phyloP scores from a whole-genome alignment of 2,329 filamentous ascomycete species.

The Penicillium rolfsii region DNA sequence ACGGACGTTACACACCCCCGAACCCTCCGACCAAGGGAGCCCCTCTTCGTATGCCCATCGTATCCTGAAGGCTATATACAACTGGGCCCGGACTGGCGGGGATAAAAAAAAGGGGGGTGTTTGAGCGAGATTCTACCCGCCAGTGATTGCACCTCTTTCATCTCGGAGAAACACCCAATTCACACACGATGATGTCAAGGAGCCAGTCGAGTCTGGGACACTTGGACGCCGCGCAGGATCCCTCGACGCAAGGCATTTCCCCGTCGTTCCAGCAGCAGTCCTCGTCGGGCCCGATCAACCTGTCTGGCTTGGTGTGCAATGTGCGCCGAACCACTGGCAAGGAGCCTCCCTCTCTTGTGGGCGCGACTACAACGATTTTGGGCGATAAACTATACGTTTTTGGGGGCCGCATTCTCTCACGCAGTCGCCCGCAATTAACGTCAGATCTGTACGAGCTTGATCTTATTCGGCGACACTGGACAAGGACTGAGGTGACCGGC shows the following conservation, averaged over 20 bases:
- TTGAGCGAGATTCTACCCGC: not conserved
- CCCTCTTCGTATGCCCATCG: constrained; percentile 5
- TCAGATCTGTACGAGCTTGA: constrained; percentile 93
- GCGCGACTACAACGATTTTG: constrained; percentile 90
- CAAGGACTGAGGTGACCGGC: constrained; percentile 79
- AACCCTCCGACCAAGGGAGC: not conserved
- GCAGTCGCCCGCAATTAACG: constrained; percentile 80
- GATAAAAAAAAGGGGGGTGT: constrained; percentile 5
- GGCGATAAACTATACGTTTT: constrained; percentile 98
- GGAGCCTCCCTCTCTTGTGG: constrained; percentile 88
- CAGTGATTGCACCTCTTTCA: constrained; percentile 2
- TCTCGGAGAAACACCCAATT: constrained; percentile 12
- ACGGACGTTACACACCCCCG: constrained; percentile 13
- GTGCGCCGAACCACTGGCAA: constrained; percentile 82
- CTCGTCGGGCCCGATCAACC: constrained; percentile 56
- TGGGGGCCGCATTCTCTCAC: constrained; percentile 83
- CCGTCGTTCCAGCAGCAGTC: constrained; percentile 36
- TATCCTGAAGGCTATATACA: not conserved
- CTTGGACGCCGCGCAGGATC: constrained; percentile 38
- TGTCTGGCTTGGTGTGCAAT: constrained; percentile 70
- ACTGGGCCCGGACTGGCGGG: not conserved
- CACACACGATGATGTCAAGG: constrained; percentile 40
- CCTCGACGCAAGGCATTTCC: constrained; percentile 33
- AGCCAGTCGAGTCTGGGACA: constrained; percentile 46
- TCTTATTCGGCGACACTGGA: constrained; percentile 89